Evolutionary conservation across 202 grass and related monocot genomes (phyloP).

Genomic region (Panicum hallii): DNA sequence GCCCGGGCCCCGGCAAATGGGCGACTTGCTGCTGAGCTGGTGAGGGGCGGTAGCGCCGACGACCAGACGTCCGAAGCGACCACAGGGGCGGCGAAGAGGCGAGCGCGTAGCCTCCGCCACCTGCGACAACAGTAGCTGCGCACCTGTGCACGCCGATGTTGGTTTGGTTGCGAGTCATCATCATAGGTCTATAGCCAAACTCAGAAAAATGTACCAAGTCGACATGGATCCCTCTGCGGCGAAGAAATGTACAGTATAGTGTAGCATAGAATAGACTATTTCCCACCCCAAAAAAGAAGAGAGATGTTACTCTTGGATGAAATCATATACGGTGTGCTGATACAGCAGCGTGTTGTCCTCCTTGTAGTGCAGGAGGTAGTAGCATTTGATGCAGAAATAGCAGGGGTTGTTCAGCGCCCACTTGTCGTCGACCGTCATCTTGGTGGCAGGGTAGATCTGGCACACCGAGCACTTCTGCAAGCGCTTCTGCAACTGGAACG

Average conservation of each 20-base stretch:
- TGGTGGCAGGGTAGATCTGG: constrained; percentile 74
- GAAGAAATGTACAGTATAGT: not conserved
- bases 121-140: too few species aligned
- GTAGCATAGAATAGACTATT: not conserved
- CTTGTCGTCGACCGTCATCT: constrained; percentile 90
- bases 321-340: constrained; percentile 78
- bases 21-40: too few species aligned
- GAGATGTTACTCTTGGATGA: constrained; percentile 58
- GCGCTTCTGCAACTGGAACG: constrained; percentile 73
- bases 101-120: too few species aligned
- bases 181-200: not conserved
- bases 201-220: not conserved
- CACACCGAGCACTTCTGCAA: constrained; percentile 89
- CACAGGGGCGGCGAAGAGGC: too few species aligned
- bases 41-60: too few species aligned
- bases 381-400: constrained; percentile 95
- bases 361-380: constrained; percentile 94
- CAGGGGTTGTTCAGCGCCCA: constrained; percentile 88
- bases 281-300: not conserved
- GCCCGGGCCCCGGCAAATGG: too few species aligned
- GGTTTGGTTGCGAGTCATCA: too few species aligned
- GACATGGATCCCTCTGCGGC: not conserved
- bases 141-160: too few species aligned
- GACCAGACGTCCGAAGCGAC: too few species aligned
- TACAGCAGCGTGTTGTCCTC: constrained; percentile 84